Conservation (phyloP, 805 yeast species). For the Candida boidinii region DNA sequence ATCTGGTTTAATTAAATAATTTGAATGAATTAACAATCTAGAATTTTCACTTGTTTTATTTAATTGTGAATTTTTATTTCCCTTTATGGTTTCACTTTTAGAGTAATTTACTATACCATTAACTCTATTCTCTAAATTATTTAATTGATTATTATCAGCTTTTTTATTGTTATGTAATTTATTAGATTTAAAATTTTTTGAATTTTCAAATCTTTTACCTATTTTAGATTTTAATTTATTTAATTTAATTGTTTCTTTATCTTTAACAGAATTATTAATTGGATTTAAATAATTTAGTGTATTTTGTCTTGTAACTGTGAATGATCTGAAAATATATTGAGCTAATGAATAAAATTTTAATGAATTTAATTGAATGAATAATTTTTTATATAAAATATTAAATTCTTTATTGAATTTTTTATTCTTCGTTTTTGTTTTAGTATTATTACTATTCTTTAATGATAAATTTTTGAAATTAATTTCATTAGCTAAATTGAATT, state of each 20-base stretch:
- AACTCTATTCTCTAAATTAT: too few relatives aligned
- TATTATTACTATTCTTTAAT: too few relatives aligned
- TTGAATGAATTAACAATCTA: too few relatives aligned
- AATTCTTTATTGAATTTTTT: constrained; percentile 1
- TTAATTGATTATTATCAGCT: too few relatives aligned
- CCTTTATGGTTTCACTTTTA: too few relatives aligned
- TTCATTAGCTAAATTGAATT: background rate
- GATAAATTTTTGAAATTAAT: background rate
- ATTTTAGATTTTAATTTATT: too few relatives aligned
- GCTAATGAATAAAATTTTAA: constrained; percentile 3
- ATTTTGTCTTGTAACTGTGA: background rate
- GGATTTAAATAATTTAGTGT: background rate
- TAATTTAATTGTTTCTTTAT: too few relatives aligned
- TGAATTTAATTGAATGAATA: constrained; percentile 12
- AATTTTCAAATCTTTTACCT: background rate
- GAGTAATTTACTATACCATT: too few relatives aligned
- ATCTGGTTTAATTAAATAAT: background rate
- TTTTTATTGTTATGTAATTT: too few relatives aligned
- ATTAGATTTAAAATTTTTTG: background rate
- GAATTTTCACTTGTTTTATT: too few relatives aligned
- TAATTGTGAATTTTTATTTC: too few relatives aligned
- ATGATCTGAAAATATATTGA: background rate
- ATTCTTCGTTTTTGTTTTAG: too few relatives aligned
- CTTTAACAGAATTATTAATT: background rate
- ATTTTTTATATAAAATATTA: constrained; percentile 5